These are phyloP conservation scores for Acaromyces ingoldii DNA, from an alignment of 1,284 basidiomycete genomes.

Conservation along the genomic window DNA sequence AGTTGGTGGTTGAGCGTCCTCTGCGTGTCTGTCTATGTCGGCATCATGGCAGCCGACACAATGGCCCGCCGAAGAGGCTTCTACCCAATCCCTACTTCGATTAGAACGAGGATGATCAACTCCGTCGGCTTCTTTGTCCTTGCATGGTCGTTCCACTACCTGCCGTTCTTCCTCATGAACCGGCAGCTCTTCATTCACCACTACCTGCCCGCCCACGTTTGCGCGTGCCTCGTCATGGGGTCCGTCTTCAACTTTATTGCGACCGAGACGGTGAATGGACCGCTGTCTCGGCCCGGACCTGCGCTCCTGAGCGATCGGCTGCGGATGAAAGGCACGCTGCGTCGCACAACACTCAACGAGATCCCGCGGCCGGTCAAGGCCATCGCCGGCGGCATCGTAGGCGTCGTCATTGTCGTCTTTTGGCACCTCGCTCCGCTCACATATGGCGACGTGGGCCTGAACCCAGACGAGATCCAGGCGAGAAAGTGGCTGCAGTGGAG, in stretches of 20 bases:
- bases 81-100: conserved; percentile 70
- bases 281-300: conserved; percentile 67
- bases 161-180: conserved; percentile 93
- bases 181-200: conserved; percentile 68
- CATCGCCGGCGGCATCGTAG: conserved; percentile 16
- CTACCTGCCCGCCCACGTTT: conserved; percentile 76
- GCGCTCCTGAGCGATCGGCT: conserved; percentile 14
- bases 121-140: conserved; percentile 84
- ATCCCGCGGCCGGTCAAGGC: conserved; percentile 16
- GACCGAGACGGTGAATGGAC: conserved; percentile 73
- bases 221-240: conserved; percentile 84
- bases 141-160: conserved; percentile 91
- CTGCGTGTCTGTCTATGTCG: conserved; percentile 75
- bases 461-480: conserved; percentile 18
- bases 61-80: conserved; percentile 67
- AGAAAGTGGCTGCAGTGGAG: conserved; percentile 38
- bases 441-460: conserved; percentile 35
- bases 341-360: conserved; percentile 7
- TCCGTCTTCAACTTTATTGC: conserved; percentile 80
- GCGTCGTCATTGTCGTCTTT: conserved; percentile 16
- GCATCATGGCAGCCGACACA: conserved; percentile 77
- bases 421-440: conserved; percentile 42
- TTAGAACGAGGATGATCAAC: conserved; percentile 85
- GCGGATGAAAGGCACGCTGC: conserved; percentile 14
- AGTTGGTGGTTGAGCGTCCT: conserved; percentile 90